Evolutionary conservation across 179 eudicot species (phyloP).

Genomic region (Heliamphora ciliata): DNA sequence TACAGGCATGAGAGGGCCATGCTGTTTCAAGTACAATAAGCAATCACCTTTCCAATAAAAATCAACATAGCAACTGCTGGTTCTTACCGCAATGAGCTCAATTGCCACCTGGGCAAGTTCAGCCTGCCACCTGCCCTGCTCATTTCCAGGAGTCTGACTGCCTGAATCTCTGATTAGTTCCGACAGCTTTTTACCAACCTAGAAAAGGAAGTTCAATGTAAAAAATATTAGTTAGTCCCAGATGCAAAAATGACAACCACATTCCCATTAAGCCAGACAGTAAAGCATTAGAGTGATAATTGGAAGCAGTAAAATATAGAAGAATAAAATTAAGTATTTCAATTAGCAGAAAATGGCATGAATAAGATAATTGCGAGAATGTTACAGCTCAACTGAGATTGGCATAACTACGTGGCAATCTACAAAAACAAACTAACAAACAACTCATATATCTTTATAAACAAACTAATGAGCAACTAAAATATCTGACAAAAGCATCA

Average conservation of each 20-base stretch:
- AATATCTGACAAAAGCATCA: neutral
- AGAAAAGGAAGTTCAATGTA: constrained; percentile 13
- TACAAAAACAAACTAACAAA: neutral
- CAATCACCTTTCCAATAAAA: neutral
- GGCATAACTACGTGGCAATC: neutral
- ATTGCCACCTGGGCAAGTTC: constrained; percentile 90
- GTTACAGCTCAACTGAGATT: neutral
- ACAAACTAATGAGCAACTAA: neutral
- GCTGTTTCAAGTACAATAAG: neutral
- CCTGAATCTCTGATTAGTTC: constrained; percentile 93
- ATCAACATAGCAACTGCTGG: neutral
- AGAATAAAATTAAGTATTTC: neutral
- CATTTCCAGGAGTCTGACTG: constrained; percentile 66
- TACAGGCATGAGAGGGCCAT: neutral
- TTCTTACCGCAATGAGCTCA: constrained; percentile 84
- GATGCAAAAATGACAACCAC: neutral
- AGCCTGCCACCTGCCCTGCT: constrained; percentile 85
- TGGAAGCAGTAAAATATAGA: neutral
- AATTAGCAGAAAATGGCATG: neutral
- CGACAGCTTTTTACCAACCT: constrained; percentile 94
- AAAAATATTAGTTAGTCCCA: neutral
- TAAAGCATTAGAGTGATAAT: neutral
- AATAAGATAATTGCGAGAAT: neutral
- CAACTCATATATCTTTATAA: neutral
- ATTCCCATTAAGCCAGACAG: neutral